Conservation (phyloP, 805 yeast species). For the Yamadazyma sp. region DNA sequence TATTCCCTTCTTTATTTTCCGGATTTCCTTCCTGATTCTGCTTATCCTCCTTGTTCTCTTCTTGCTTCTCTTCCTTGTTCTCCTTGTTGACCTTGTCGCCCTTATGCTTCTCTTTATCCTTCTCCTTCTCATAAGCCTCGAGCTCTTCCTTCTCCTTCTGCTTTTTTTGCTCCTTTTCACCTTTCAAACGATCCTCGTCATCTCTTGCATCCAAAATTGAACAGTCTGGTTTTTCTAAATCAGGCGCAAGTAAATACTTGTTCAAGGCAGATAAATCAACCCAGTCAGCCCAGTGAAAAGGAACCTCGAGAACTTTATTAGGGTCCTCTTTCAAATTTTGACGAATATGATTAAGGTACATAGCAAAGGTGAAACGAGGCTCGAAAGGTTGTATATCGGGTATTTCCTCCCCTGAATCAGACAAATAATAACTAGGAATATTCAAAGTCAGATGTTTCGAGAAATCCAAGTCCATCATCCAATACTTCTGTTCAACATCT, state of each 20-base stretch:
- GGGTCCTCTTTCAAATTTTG: slow-evolving; percentile 6
- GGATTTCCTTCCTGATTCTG: slow-evolving; percentile 12
- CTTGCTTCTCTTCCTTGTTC: slow-evolving; percentile 10
- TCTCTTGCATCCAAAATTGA: slow-evolving; percentile 41
- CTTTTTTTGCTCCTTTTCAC: slow-evolving; percentile 13
- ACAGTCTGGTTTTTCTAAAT: slow-evolving; percentile 37
- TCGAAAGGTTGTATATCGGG: slow-evolving; percentile 30
- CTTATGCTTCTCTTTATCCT: slow-evolving; percentile 12
- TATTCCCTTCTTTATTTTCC: slow-evolving; percentile 10
- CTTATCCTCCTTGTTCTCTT: slow-evolving; percentile 13
- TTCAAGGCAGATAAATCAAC: slow-evolving; percentile 45
- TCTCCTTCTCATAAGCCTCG: slow-evolving; percentile 8
- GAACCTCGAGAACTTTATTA: slow-evolving; percentile 18
- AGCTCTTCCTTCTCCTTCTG: slow-evolving; percentile 14
- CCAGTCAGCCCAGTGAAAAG: slow-evolving; percentile 61
- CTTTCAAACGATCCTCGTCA: slow-evolving; percentile 16
- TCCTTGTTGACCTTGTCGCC: slow-evolving; percentile 9
- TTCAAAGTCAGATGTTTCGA: slow-evolving; percentile 12
- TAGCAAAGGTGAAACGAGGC: slow-evolving; percentile 30
- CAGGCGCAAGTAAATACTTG: slow-evolving; percentile 27
- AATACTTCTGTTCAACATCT: slow-evolving; percentile 27
- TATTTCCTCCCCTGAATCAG: slow-evolving; percentile 9
- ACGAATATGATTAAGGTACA: slow-evolving; percentile 21
- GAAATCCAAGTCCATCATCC: slow-evolving; percentile 19
- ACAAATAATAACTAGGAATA: slow-evolving; percentile 13